Evolutionary conservation across 2,329 filamentous ascomycete genomes (phyloP), one percentile per base, ranked within the genome.

Genomic region (Ciborinia camelliae): DNA sequence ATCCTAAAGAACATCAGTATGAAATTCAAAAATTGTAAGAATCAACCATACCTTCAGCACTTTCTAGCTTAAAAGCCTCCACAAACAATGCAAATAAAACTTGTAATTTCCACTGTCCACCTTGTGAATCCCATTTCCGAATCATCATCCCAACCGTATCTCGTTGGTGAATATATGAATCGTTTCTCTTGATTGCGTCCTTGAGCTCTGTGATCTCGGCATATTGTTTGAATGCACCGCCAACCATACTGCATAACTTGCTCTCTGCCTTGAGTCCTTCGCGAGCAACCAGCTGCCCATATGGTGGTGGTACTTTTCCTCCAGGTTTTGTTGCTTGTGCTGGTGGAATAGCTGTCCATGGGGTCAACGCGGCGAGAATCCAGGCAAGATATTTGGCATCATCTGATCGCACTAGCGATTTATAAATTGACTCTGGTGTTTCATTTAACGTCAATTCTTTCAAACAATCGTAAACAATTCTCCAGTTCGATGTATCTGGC

Each of bases 181-280:
- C 76, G 15, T 79, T 76, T 45, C 80, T 77, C 48, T 80, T 76
- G 15, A 86, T 80, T 12, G 81, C 79, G 53, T 80, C 76, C 71
- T 91, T 91, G 20, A 89, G 73, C 12, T 76, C 77, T 35, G 84
- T 79, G n/a, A 96, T 91, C 51, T 87, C 82, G 4, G 77, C 71
- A 53, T 84, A 80, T 69, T 92, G 82, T n/a, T 79, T 81, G 58
- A 89, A 81, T 10, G 89, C 84, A 28, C 86, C 84, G 18, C 83
- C 82, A 62, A 95, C 79, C 5, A 94, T 77, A 68, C 87, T 86
- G 51, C 84, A 85, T 6, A 92, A 79, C 74, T 89, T 95, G 74
- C 92, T 96, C 2, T 90, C 86, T 1, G 88, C 84, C 72, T 90
- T 92, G 74, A 96, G 86, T 6, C 92, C 92, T 74, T 96, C 91